Evolutionary conservation across 805 yeast species (phyloP).

Genomic region (Blastobotrys mokoenaii): DNA sequence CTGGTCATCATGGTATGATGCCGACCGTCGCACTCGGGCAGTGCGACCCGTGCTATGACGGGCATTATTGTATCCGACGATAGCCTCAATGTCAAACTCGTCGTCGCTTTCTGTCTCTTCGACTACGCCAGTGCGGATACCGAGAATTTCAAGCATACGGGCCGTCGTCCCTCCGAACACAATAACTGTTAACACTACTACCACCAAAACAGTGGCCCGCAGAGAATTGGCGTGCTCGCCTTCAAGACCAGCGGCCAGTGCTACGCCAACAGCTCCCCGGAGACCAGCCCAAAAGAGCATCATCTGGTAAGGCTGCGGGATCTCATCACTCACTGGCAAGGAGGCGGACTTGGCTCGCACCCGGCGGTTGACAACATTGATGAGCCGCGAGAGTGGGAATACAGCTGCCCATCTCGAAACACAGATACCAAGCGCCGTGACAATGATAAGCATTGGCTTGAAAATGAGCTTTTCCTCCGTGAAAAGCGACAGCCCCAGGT

Average conservation of each 20-base stretch:
- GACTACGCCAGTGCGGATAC: slow-evolving; percentile 84
- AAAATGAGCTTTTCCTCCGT: slow-evolving; percentile 94
- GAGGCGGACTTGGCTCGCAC: slow-evolving; percentile 34
- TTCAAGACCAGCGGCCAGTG: slow-evolving; percentile 93
- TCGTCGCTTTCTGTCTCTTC: slow-evolving; percentile 83
- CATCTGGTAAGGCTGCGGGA: slow-evolving; percentile 92
- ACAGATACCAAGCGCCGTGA: slow-evolving; percentile 85
- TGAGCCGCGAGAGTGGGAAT: slow-evolving; percentile 79
- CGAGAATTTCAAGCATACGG: slow-evolving; percentile 90
- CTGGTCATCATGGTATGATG: slow-evolving; percentile 15
- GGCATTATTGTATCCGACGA: slow-evolving; percentile 9
- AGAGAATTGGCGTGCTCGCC: slow-evolving; percentile 87
- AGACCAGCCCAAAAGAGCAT: slow-evolving; percentile 99
- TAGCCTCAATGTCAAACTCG: slow-evolving; percentile 84
- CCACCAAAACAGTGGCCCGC: slow-evolving; percentile 91
- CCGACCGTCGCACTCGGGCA: slow-evolving; percentile 10
- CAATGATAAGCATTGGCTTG: slow-evolving; percentile 85
- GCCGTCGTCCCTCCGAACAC: slow-evolving; percentile 98
- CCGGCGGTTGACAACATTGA: slow-evolving; percentile 69
- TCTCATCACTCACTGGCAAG: slow-evolving; percentile 60
- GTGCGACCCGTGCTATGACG: neutral
- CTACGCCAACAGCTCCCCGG: slow-evolving; percentile 99
- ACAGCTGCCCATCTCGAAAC: slow-evolving; percentile 96
- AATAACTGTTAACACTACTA: slow-evolving; percentile 91
- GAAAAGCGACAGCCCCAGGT: slow-evolving; percentile 85